Evolutionary conservation across 139 green algal species (phyloP), one percentile per base, ranked within the genome.

Genomic region (Tetradesmus lagerheimii): DNA sequence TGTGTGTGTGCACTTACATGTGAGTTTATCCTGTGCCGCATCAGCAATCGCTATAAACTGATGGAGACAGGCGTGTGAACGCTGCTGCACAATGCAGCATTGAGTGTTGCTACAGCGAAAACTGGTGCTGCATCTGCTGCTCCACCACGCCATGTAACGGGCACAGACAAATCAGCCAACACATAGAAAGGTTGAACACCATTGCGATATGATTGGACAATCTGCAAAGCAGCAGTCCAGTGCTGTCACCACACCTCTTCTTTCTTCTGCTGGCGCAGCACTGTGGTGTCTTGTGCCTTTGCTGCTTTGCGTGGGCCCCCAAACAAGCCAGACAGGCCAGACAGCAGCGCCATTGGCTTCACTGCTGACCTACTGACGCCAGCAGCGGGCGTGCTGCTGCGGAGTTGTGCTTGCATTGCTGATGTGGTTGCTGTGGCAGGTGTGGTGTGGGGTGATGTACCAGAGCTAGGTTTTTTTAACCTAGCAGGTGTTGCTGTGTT

Each of bases 321-420:
- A 62, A 86, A 86, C 45, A 86, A 47, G 12, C 62, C 62, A 25
- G 43, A 62, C 2, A 86, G 80, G 31, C 62, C 62, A 37, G 43
- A 62, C 29, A 86, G 45, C 9, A 86, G 66, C 18, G 80, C 80
- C 80, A 86, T 86, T 74, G 80, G 80, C 45, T 86, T 47, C 80
- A 86, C 45, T 27, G 39, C 43, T 4, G 41, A 25, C 15, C 80
- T 74, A 12, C 43, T 38, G 29, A 74, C 31, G 6, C 57, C 57
- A 71, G 43, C 79, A 34, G 79, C 2, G 4, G 80, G 80, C 45
- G 23, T 9, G 34, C 41, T 45, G 23, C 25, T 47, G 37, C 41
- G 39, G n/a, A 83, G 0, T 15, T 23, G n/a, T 16, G 71, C 31
- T 20, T 79, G 71, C 71, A 38, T 79, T 79, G 71, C 71, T 79